Conservation (phyloP, 352 stramenopile species). For the Saprolegnia diclina region DNA sequence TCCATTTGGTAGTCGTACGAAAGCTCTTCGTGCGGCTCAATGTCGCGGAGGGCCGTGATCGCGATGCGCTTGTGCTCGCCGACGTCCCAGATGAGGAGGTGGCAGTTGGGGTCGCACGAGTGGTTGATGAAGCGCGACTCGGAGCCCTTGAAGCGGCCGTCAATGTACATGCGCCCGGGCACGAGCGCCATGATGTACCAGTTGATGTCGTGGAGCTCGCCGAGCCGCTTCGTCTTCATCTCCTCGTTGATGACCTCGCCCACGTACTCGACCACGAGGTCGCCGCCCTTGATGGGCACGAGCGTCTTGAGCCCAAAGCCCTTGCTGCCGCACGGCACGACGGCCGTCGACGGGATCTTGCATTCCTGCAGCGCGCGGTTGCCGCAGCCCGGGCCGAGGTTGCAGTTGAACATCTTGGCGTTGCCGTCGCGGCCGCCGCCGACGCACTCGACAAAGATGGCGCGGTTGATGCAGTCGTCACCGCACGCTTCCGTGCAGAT, state of each 20-base stretch:
- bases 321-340: conserved; percentile 9
- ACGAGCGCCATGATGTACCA: conserved; percentile 95
- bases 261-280: conserved; percentile 92
- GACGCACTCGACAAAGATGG: conserved; percentile 90
- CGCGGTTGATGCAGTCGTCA: conserved; percentile 92
- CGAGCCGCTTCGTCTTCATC: conserved; percentile 84
- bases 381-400: conserved; percentile 82
- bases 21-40: conserved; percentile 84
- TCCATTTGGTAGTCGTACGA: conserved; percentile 95
- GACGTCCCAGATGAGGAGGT: conserved; percentile 93
- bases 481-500: conserved; percentile 71
- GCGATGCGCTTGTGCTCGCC: conserved; percentile 88
- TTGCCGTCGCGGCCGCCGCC: conserved; percentile 34
- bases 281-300: conserved; percentile 72
- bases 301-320: conserved; percentile 73
- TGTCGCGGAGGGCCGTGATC: conserved; percentile 88
- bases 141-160: conserved; percentile 90
- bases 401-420: conserved; percentile 86
- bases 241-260: conserved; percentile 93
- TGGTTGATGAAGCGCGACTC: conserved; percentile 97
- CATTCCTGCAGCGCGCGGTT: conserved; percentile 88
- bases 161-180: conserved; percentile 89
- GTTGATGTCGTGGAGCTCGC: conserved; percentile 91
- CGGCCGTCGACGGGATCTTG: conserved; percentile 41
- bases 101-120: conserved; percentile 94